Conservation (phyloP, 1,139 yeast genomes). For the Taphrina confusa region DNA sequence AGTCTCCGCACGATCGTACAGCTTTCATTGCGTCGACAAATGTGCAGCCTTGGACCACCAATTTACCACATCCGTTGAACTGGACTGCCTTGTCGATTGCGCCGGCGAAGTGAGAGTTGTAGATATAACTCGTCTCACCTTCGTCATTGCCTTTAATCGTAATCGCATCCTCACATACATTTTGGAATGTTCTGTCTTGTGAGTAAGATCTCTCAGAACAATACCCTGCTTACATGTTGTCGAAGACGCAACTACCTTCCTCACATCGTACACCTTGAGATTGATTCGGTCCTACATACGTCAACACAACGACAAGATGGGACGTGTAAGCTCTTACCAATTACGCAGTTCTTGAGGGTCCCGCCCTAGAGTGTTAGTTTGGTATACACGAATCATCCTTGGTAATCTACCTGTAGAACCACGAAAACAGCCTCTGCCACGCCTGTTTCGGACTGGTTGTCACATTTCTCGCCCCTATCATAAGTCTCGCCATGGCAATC, state of each 20-base stretch:
- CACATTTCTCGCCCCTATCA: background rate
- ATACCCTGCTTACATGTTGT: background rate
- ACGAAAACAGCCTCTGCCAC: background rate
- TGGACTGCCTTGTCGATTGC: conserved; percentile 1
- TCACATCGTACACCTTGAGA: conserved; percentile 1
- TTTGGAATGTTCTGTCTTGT: background rate
- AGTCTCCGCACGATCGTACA: conserved; percentile 4
- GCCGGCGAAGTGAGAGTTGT: background rate
- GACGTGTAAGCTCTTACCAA: conserved; percentile 1
- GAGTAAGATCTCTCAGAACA: background rate
- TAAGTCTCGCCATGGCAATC: conserved; percentile 5
- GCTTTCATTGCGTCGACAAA: background rate
- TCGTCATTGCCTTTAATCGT: conserved; percentile 2
- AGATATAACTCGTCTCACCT: conserved; percentile 4
- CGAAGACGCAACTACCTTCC: background rate
- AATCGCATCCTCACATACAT: conserved; percentile 2
- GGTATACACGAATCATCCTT: background rate
- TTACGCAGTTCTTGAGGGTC: background rate
- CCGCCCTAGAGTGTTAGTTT: background rate
- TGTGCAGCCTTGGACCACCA: background rate
- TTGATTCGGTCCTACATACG: background rate
- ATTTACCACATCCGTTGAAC: conserved; percentile 7
- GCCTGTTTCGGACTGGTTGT: conserved; percentile 1
- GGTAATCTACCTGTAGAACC: background rate
- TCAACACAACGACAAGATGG: background rate